Percentiles rank a stretch among this genome's conserved stretches.
Evolutionary conservation across 495 filamentous ascomycete species (phyloP).

Genomic region (Articulospora tetracladia): DNA sequence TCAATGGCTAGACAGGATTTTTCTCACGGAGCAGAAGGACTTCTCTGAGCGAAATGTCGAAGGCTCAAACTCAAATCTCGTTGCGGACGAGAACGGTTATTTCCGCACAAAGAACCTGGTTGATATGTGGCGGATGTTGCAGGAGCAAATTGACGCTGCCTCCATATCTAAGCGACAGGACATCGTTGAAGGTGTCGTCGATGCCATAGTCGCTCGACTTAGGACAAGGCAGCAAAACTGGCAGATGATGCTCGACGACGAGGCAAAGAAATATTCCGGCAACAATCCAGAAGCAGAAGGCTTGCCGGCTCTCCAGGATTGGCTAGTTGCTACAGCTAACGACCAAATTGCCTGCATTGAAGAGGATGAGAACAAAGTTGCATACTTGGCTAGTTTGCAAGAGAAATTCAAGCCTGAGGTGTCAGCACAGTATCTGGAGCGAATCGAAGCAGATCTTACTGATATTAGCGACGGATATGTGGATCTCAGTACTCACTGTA

Average conservation of each 20-base stretch:
- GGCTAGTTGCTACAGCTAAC: constrained; percentile 94
- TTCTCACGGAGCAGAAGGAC: constrained; percentile 68
- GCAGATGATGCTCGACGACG: constrained; percentile 85
- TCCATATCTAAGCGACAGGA: constrained; percentile 76
- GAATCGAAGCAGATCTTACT: constrained; percentile 66
- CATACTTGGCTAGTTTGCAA: constrained; percentile 79
- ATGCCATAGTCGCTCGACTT: constrained; percentile 86
- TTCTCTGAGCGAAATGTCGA: constrained; percentile 74
- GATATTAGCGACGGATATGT: constrained; percentile 84
- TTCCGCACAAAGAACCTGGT: constrained; percentile 86
- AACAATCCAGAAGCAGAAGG: constrained; percentile 68
- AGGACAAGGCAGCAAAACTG: constrained; percentile 76
- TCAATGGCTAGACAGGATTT: constrained; percentile 95
- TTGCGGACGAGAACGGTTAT: constrained; percentile 78
- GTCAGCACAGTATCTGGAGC: constrained; percentile 72
- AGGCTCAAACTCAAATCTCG: constrained; percentile 54
- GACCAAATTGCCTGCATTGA: constrained; percentile 98
- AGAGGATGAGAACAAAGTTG: constrained; percentile 62
- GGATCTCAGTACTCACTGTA: constrained; percentile 86
- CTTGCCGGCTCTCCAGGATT: constrained; percentile 79
- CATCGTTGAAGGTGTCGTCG: constrained; percentile 87
- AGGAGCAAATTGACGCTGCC: constrained; percentile 82
- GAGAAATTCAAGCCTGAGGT: constrained; percentile 74
- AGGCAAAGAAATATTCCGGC: constrained; percentile 64
- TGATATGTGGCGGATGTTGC: constrained; percentile 96